A percentile compares a stretch with the other conserved stretches of the same genome.
Evolutionary conservation across 2,329 filamentous ascomycete genomes (phyloP).

Genomic region (Dactylellina drechsleri): DNA sequence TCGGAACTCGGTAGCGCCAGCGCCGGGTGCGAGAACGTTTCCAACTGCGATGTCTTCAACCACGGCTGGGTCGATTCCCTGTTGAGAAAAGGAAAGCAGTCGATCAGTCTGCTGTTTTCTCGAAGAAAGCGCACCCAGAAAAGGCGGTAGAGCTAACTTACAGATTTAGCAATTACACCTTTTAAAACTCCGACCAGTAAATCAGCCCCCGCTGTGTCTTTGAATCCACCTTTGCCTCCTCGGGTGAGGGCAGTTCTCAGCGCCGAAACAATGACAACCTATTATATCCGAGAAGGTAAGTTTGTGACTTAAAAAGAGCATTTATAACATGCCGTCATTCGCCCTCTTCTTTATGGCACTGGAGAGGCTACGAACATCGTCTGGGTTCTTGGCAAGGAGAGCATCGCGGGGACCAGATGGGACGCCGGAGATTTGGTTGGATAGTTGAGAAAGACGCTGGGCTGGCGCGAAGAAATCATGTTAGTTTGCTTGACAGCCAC

Average conservation of each 20-base stretch:
- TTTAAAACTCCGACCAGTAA: slow-evolving; percentile 85
- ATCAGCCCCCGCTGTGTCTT: slow-evolving; percentile 89
- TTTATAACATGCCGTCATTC: not conserved
- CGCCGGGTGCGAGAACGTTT: slow-evolving; percentile 88
- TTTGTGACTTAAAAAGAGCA: no score
- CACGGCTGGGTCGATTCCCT: slow-evolving; percentile 78
- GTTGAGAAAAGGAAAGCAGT: not conserved
- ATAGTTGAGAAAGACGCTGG: slow-evolving; percentile 57
- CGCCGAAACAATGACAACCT: slow-evolving; percentile 90
- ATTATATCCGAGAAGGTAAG: not conserved
- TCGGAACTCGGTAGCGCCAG: slow-evolving; percentile 95
- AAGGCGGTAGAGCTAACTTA: slow-evolving; percentile 58
- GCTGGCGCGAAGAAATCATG: slow-evolving; percentile 12
- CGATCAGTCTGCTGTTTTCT: no score
- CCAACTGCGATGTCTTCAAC: slow-evolving; percentile 95
- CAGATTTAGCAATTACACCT: slow-evolving; percentile 82
- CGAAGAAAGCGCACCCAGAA: no score
- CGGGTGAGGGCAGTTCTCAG: slow-evolving; percentile 92
- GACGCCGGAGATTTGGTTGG: slow-evolving; percentile 59
- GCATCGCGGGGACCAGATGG: slow-evolving; percentile 66
- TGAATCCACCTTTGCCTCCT: slow-evolving; percentile 92
- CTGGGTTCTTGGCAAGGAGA: slow-evolving; percentile 73
- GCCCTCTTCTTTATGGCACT: not conserved
- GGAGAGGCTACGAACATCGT: slow-evolving; percentile 68
- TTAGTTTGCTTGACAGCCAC: no score